These are phyloP conservation scores for Psilocybe cubensis DNA, from an alignment of 768 basidiomycete genomes.

Conservation along the genomic window DNA sequence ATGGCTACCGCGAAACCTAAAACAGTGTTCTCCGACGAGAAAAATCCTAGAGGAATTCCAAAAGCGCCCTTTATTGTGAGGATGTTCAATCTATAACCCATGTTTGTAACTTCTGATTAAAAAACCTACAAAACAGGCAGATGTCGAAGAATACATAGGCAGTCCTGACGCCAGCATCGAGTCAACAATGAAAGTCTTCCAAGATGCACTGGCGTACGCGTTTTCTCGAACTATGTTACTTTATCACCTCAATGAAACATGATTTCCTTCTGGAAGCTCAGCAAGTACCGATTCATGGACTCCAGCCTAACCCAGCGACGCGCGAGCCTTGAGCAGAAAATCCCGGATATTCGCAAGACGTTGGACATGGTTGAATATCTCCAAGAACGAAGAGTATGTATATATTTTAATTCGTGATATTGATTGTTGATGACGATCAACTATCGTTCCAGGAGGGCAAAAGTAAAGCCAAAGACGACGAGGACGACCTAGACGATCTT, in stretches of 20 bases:
- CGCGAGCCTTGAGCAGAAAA: slow-evolving; percentile 86
- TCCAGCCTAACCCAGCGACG: slow-evolving; percentile 78
- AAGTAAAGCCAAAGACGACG: slow-evolving; percentile 42
- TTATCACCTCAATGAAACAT: slow-evolving; percentile 22
- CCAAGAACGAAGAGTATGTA: slow-evolving; percentile 66
- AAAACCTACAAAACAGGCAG: slow-evolving; percentile 51
- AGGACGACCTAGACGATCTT: slow-evolving; percentile 57
- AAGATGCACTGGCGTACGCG: slow-evolving; percentile 93
- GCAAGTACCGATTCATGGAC: slow-evolving; percentile 99
- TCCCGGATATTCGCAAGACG: slow-evolving; percentile 94
- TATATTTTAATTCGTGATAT: not conserved
- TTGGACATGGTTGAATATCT: slow-evolving; percentile 87
- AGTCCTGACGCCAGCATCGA: slow-evolving; percentile 81
- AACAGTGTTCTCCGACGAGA: slow-evolving; percentile 45
- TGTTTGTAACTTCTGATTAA: not conserved
- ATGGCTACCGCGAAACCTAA: slow-evolving; percentile 31
- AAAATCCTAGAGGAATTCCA: slow-evolving; percentile 92
- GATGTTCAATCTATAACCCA: not conserved
- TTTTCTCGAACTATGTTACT: slow-evolving; percentile 13
- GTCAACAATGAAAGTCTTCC: slow-evolving; percentile 74
- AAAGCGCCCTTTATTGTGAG: slow-evolving; percentile 93
- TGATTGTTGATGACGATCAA: not conserved
- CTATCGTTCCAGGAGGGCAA: slow-evolving; percentile 60
- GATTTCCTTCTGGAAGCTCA: slow-evolving; percentile 48
- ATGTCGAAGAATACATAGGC: slow-evolving; percentile 87